Percentiles rank a stretch among this genome's conserved stretches.
phyloP scores from a whole-genome alignment of 2,329 filamentous ascomycete genomes.

The Fusarium napiforme region DNA sequence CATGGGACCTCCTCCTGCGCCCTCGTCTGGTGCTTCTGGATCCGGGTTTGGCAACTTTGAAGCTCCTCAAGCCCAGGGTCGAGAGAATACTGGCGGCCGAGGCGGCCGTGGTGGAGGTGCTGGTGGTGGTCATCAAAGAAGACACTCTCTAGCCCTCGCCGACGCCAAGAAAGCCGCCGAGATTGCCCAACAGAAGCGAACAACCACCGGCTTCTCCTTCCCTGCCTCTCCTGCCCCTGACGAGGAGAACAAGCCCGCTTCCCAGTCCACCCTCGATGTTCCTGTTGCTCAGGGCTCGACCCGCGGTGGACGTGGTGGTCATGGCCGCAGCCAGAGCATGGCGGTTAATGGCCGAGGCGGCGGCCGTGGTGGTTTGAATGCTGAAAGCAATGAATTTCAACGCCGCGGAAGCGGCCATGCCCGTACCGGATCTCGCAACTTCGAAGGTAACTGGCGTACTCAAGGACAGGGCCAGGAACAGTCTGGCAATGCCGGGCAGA shows the following conservation, averaged over 20 bases:
- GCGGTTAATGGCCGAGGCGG: slow-evolving; percentile 79
- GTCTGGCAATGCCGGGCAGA: slow-evolving; percentile 60
- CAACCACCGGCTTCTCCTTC: slow-evolving; percentile 94
- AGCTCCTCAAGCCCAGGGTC: slow-evolving; percentile 56
- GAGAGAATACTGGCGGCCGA: slow-evolving; percentile 61
- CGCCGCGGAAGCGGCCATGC: slow-evolving; percentile 85
- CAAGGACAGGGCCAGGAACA: slow-evolving; percentile 74
- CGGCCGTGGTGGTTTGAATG: slow-evolving; percentile 72
- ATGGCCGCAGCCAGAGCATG: slow-evolving; percentile 91
- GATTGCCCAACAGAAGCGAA: slow-evolving; percentile 94
- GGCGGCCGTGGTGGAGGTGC: slow-evolving; percentile 76
- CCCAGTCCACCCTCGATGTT: slow-evolving; percentile 48
- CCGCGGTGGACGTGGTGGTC: slow-evolving; percentile 67
- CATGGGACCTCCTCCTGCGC: slow-evolving; percentile 88
- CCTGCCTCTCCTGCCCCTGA: slow-evolving; percentile 73
- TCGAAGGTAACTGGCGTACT: slow-evolving; percentile 97
- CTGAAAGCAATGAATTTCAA: slow-evolving; percentile 69
- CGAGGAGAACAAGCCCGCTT: slow-evolving; percentile 55
- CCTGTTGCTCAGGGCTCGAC: slow-evolving; percentile 56
- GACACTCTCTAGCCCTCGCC: slow-evolving; percentile 92
- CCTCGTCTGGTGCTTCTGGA: slow-evolving; percentile 89
- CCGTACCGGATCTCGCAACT: slow-evolving; percentile 88
- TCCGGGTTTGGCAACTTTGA: slow-evolving; percentile 83
- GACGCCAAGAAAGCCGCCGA: slow-evolving; percentile 99
- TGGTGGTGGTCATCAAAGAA: slow-evolving; percentile 85